Percentiles rank a stretch among this genome's conserved stretches.
phyloP scores from a whole-genome alignment of 2,329 filamentous ascomycete species.

The Hymenoscyphus fraxineus region DNA sequence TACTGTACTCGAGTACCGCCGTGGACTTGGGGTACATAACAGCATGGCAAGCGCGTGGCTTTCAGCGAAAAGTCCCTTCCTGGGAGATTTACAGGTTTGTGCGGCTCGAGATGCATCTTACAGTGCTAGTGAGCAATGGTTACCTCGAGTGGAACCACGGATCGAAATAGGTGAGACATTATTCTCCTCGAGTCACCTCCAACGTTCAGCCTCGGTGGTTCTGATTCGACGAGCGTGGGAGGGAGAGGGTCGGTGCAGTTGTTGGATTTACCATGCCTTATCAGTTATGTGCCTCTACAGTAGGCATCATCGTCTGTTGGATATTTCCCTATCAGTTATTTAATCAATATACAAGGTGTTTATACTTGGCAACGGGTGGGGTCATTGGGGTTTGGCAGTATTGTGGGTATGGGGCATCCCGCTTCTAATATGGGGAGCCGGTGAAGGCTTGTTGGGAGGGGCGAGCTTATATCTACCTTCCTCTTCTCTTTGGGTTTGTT shows the following conservation, averaged over 20 bases:
- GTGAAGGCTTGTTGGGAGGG: background rate
- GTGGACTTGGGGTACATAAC: background rate
- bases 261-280: background rate
- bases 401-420: background rate
- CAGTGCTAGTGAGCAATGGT: background rate
- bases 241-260: background rate
- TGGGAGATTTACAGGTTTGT: background rate
- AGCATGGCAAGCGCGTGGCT: slow-evolving; percentile 4
- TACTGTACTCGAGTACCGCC: background rate
- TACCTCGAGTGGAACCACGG: slow-evolving; percentile 1
- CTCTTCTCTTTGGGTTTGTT: background rate
- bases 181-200: background rate
- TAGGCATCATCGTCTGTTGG: background rate
- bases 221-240: background rate
- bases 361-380: background rate
- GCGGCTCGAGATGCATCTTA: background rate
- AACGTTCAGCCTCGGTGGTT: background rate
- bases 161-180: background rate
- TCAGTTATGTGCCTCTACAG: background rate
- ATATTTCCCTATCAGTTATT: background rate
- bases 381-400: background rate
- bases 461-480: background rate
- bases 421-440: background rate
- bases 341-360: background rate
- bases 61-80: background rate